Base-by-base conservation (phyloP, 2,329 filamentous ascomycete species). In the Fusarium euwallaceae region DNA sequence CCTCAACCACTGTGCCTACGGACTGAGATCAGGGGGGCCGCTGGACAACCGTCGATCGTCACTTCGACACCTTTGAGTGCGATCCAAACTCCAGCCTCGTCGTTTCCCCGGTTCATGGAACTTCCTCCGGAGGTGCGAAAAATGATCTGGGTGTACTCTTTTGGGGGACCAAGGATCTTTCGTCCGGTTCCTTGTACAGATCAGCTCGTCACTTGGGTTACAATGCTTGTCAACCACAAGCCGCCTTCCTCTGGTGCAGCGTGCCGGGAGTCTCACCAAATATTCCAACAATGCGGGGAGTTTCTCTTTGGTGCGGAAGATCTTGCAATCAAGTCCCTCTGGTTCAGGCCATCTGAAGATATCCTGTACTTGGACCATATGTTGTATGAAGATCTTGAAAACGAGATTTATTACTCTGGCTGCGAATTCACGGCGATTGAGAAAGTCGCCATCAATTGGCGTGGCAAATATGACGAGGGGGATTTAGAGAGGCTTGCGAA, bases 131-230 rank as follows among this genome's bases (percentile, higher is more conserved):
- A 62, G 17, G 29, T 62, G n/a, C 41, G 60, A n/a, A 34, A n/a
- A 17, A 62, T 37, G 8, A 62, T 62, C 16, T 51, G 60, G 60
- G 22, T 51, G 20, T 37, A 37, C 29, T 51, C 60, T 29, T 37
- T 62, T 17, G 60, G 60, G 14, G 29, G 39, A 1, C 41, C 60
- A 14, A 72, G 56, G 20, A 36, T 72, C 36, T 69, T 72, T 59
- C 36, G 22, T 37, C 10, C 9, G 2, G 14, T 4, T 1, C 37
- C 22, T 11, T 1, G 17, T 3, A 11, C 55, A 9, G 14, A 27
- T 8, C 3, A 39, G 16, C 34, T 16, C 7, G 9, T 3, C 29
- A n/a, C n/a, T 10, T 59, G 34, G 34, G 5, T 32, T 12, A 43
- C 34, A 11, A 20, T 69, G 12, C 10, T 37, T 9, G 12, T 61